Conservation (phyloP, 1,284 basidiomycete species). For the Boletellus sp. region DNA sequence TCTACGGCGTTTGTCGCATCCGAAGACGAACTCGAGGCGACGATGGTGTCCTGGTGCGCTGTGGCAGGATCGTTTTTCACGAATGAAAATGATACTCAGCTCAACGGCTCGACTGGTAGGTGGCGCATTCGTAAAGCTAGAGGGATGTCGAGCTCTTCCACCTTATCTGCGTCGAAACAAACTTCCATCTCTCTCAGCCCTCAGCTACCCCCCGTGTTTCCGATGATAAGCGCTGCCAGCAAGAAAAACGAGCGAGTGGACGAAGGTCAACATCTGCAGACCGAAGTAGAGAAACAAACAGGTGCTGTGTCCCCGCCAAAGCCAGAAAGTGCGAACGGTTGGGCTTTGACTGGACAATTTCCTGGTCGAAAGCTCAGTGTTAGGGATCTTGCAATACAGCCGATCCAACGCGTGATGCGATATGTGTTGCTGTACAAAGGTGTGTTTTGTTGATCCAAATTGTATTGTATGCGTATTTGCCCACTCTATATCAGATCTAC, state of each 20-base stretch:
- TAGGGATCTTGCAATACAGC: slow-evolving; percentile 64
- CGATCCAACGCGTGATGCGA: slow-evolving; percentile 65
- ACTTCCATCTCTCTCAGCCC: slow-evolving; percentile 5
- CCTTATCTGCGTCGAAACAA: slow-evolving; percentile 6
- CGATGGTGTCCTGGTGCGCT: slow-evolving; percentile 60
- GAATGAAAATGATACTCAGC: slow-evolving; percentile 15
- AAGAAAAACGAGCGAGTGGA: slow-evolving; percentile 2
- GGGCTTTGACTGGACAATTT: slow-evolving; percentile 27
- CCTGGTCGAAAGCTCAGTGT: slow-evolving; percentile 25
- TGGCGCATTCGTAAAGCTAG: slow-evolving; percentile 27
- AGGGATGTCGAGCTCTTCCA: slow-evolving; percentile 3
- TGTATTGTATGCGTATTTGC: background rate
- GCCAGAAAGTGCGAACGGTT: slow-evolving; percentile 2
- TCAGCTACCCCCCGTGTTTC: slow-evolving; percentile 13
- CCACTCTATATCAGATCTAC: slow-evolving; percentile 34
- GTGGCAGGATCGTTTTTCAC: slow-evolving; percentile 59
- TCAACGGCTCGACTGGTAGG: slow-evolving; percentile 13
- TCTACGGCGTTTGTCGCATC: slow-evolving; percentile 54
- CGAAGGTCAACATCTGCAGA: background rate
- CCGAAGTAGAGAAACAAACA: background rate
- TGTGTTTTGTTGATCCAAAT: slow-evolving; percentile 27
- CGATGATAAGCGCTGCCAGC: slow-evolving; percentile 3
- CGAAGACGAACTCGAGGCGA: slow-evolving; percentile 51
- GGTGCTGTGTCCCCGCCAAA: background rate
- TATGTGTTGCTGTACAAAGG: slow-evolving; percentile 68